Percentiles rank a stretch among this genome's conserved stretches.
phyloP scores from a whole-genome alignment of 1,284 basidiomycete genomes.

The Cutaneotrichosporon daszewskae region DNA sequence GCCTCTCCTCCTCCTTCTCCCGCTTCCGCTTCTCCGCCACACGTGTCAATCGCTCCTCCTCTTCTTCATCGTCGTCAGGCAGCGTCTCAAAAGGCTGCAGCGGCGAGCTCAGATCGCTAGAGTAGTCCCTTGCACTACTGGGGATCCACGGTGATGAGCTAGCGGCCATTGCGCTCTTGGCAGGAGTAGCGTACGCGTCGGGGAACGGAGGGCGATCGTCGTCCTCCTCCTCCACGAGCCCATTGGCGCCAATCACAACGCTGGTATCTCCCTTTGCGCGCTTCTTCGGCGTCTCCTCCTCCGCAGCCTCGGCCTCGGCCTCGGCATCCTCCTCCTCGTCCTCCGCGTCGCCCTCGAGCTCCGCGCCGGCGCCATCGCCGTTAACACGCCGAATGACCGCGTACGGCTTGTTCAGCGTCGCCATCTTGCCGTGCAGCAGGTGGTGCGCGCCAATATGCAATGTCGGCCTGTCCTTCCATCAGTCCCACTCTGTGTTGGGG shows the following conservation, averaged over 20 bases:
- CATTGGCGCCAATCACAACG: background rate
- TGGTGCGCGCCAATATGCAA: constrained; percentile 74
- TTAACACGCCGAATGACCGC: constrained; percentile 53
- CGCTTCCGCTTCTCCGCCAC: constrained; percentile 10
- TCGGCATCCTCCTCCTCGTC: constrained; percentile 20
- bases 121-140: constrained; percentile 31
- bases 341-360: constrained; percentile 18
- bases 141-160: constrained; percentile 18
- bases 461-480: constrained; percentile 63
- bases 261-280: background rate
- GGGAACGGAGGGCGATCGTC: constrained; percentile 29
- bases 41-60: too few species aligned
- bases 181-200: constrained; percentile 11
- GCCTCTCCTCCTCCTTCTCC: constrained; percentile 1
- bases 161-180: background rate
- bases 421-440: constrained; percentile 78
- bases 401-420: constrained; percentile 66
- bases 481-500: constrained; percentile 1
- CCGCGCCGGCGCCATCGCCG: constrained; percentile 15
- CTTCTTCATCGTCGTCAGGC: constrained; percentile 20
- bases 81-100: constrained; percentile 24
- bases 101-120: constrained; percentile 32
- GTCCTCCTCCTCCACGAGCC: constrained; percentile 25
- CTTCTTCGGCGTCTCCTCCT: constrained; percentile 8
- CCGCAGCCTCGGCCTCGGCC: constrained; percentile 13